Evolutionary conservation across 345 rosid genomes (phyloP), one percentile per base, ranked within the genome.

Genomic region (Pelargonium nanum): DNA sequence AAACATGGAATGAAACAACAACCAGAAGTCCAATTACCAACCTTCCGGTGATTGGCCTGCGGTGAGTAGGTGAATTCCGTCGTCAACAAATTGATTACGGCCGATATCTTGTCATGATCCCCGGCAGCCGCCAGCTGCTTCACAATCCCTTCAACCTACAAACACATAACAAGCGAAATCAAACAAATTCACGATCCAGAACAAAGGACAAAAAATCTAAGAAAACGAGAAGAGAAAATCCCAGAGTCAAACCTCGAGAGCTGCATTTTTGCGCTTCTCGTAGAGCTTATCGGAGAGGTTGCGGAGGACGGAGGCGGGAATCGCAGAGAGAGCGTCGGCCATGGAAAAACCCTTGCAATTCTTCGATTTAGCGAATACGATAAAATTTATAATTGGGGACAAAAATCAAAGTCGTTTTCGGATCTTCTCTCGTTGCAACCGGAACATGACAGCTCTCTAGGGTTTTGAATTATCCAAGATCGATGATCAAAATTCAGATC

Each of bases 231-330:
- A 28, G 26, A 24, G 28, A 48, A 32, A 65, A 40, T 20, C 55
- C 45, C 51, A 48, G 55, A 19, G 5, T 19, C 26, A 32, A 60
- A 93, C 99, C 94, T 93, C 97, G 54, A 90, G 85, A 10, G 99
- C 99, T 1, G 97, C 99, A 75, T 88, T 88, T 71, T 94, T 94
- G 50, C 99, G 95, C 83, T 86, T 94, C 85, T 90, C 99, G 53
- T 94, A 94, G 59, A 90, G 95, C 91, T 88, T 94, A 70, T 94
- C 99, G 57, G 97, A 82, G 51, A 94, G 87, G 75, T 86, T 94
- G 58, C 97, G 99, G 61, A 85, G 69, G 50, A 94, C 81, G 54
- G 84, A 67, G 17, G 95, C 57, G 58, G 99, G 82, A 75, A 94
- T 70, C 69, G 66, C 88, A 5, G 78, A 55, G 51, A 79, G 70